phyloP scores from a whole-genome alignment of 257 asterid species.

The Penstemon barbatus region DNA sequence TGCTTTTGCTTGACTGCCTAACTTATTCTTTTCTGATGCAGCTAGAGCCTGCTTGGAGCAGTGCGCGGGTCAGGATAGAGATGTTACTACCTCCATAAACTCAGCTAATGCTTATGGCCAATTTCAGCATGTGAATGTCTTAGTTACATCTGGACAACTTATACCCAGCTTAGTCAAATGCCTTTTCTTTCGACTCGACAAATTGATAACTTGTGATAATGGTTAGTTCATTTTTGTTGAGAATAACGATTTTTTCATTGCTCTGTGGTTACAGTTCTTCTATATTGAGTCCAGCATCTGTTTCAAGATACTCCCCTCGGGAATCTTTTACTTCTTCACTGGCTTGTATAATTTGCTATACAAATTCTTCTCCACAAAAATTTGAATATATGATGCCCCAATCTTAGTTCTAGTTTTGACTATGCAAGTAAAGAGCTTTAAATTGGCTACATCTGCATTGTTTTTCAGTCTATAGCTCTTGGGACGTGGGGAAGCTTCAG shows the following conservation, averaged over 20 bases:
- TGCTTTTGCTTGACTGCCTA: slow-evolving; percentile 7
- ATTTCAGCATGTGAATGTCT: slow-evolving; percentile 63
- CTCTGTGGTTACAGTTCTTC: not conserved
- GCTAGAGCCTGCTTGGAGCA: slow-evolving; percentile 83
- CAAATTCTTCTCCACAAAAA: not conserved
- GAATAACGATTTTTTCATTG: not conserved
- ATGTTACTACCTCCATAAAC: slow-evolving; percentile 30
- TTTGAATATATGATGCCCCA: not conserved
- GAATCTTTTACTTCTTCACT: not conserved
- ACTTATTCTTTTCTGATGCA: slow-evolving; percentile 34
- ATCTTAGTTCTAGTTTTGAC: not conserved
- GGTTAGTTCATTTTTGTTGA: slow-evolving; percentile 51
- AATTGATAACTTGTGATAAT: slow-evolving; percentile 57
- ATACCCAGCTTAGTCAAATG: slow-evolving; percentile 94
- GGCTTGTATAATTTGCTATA: not conserved
- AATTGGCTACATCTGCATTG: not conserved
- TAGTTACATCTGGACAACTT: slow-evolving; percentile 90
- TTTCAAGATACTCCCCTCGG: not conserved
- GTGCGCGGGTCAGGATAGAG: slow-evolving; percentile 60
- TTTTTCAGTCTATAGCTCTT: slow-evolving; percentile 78
- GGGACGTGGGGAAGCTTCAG: slow-evolving; percentile 83
- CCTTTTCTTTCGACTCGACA: slow-evolving; percentile 71
- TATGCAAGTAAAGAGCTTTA: not conserved
- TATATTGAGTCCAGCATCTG: not conserved
- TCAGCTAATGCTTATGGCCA: slow-evolving; percentile 33